These are phyloP conservation scores for Peronosclerospora sorghi DNA, from an alignment of 352 stramenopile species.

Conservation along the genomic window DNA sequence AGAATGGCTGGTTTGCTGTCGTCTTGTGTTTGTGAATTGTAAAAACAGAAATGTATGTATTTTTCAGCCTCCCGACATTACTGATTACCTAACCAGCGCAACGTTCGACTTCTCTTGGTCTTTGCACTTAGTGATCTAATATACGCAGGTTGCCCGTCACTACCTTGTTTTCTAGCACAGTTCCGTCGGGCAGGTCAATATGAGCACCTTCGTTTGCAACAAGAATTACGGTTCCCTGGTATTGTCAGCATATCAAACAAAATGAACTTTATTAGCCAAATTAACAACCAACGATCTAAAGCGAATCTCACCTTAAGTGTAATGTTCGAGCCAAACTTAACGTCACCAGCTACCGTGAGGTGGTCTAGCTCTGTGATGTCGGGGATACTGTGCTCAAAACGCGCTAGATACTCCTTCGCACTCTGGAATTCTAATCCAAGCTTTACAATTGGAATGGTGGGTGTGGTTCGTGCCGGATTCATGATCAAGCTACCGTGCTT, in stretches of 20 bases:
- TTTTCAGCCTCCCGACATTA: slow-evolving; percentile 7
- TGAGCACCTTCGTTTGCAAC: slow-evolving; percentile 89
- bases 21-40: slow-evolving; percentile 7
- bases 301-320: slow-evolving; percentile 64
- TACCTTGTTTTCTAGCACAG: slow-evolving; percentile 90
- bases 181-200: slow-evolving; percentile 89
- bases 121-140: slow-evolving; percentile 76
- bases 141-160: slow-evolving; percentile 91
- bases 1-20: slow-evolving; percentile 7
- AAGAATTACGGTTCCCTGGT: slow-evolving; percentile 89
- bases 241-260: background rate
- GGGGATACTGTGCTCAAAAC: slow-evolving; percentile 83
- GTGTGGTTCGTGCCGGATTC: slow-evolving; percentile 65
- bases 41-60: slow-evolving; percentile 25
- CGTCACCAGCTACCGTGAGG: slow-evolving; percentile 87
- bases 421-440: slow-evolving; percentile 87
- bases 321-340: slow-evolving; percentile 89
- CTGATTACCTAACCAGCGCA: too few species aligned
- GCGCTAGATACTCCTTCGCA: slow-evolving; percentile 78
- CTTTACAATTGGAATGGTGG: slow-evolving; percentile 89
- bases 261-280: background rate
- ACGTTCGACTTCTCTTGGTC: too few species aligned
- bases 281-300: background rate
- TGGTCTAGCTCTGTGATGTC: slow-evolving; percentile 91
- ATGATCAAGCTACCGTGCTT: slow-evolving; percentile 87